Evolutionary conservation across 768 basidiomycete species (phyloP).

Genomic region (Hortiboletus campestris): DNA sequence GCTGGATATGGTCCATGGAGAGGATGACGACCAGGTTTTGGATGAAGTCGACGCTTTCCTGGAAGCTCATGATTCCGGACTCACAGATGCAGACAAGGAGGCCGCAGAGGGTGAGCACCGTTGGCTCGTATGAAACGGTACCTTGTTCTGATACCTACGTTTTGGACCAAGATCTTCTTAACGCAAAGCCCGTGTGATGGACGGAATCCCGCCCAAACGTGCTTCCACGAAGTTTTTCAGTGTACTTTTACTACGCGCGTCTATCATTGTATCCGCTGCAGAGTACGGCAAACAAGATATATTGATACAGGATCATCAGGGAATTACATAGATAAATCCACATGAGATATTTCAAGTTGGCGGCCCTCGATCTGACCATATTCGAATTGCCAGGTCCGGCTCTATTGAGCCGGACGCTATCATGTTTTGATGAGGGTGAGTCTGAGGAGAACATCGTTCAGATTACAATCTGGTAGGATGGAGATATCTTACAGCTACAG

Average conservation of each 20-base stretch:
- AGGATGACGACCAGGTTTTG: slow-evolving; percentile 77
- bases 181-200: slow-evolving; percentile 52
- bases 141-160: not conserved
- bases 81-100: slow-evolving; percentile 76
- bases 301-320: slow-evolving; percentile 4
- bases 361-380: slow-evolving; percentile 67
- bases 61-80: slow-evolving; percentile 86
- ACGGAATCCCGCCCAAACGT: not conserved
- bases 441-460: slow-evolving; percentile 40
- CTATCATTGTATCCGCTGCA: slow-evolving; percentile 6
- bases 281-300: slow-evolving; percentile 1
- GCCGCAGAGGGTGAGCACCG: slow-evolving; percentile 64
- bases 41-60: slow-evolving; percentile 96
- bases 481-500: slow-evolving; percentile 68
- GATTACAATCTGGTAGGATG: not conserved
- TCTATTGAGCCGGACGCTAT: slow-evolving; percentile 88
- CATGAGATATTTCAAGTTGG: slow-evolving; percentile 7
- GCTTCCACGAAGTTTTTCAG: not conserved
- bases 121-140: not conserved
- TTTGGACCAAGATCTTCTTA: slow-evolving; percentile 47
- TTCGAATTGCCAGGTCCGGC: slow-evolving; percentile 73
- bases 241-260: slow-evolving; percentile 15
- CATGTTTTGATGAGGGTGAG: slow-evolving; percentile 82
- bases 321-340: not conserved
- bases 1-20: slow-evolving; percentile 49